These are phyloP conservation scores for Aspergillus baeticus DNA, from an alignment of 495 filamentous ascomycete species.

Conservation along the genomic window DNA sequence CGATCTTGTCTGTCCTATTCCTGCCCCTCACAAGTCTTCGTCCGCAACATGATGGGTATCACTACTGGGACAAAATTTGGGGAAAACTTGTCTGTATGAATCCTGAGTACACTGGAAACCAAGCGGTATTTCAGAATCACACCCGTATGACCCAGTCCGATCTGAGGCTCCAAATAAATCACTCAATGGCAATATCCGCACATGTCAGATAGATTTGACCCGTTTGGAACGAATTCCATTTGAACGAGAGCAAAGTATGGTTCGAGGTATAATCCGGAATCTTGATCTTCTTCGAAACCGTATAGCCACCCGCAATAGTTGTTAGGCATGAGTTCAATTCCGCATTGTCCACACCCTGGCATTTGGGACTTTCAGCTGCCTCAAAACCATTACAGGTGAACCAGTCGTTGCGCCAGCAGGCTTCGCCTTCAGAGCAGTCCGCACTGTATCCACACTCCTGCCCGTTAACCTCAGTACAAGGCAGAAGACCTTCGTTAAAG, in stretches of 20 bases:
- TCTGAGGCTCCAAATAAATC: too few relatives aligned
- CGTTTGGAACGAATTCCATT: constrained; percentile 59
- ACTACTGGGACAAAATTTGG: too few relatives aligned
- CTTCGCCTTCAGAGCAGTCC: constrained; percentile 45
- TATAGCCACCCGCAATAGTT: constrained; percentile 53
- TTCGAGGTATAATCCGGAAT: constrained; percentile 45
- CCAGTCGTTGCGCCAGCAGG: constrained; percentile 56
- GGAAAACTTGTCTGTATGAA: too few relatives aligned
- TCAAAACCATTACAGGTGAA: constrained; percentile 50
- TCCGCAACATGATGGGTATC: too few relatives aligned
- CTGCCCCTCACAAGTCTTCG: too few relatives aligned
- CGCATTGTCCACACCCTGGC: constrained; percentile 51
- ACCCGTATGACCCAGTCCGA: too few relatives aligned
- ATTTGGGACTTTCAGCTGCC: constrained; percentile 29
- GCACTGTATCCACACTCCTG: constrained; percentile 52
- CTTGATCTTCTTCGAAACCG: constrained; percentile 53
- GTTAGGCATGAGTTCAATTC: constrained; percentile 47
- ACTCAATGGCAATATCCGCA: constrained; percentile 41
- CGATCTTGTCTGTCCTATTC: too few relatives aligned
- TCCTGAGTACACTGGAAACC: too few relatives aligned
- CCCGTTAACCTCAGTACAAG: constrained; percentile 51
- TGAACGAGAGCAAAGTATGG: constrained; percentile 53
- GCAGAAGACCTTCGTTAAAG: constrained; percentile 47
- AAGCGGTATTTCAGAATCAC: too few relatives aligned
- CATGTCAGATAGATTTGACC: constrained; percentile 55